Percentiles rank a stretch among this genome's conserved stretches.
phyloP scores from a whole-genome alignment of 2,329 filamentous ascomycete genomes.

The Septoria linicola region DNA sequence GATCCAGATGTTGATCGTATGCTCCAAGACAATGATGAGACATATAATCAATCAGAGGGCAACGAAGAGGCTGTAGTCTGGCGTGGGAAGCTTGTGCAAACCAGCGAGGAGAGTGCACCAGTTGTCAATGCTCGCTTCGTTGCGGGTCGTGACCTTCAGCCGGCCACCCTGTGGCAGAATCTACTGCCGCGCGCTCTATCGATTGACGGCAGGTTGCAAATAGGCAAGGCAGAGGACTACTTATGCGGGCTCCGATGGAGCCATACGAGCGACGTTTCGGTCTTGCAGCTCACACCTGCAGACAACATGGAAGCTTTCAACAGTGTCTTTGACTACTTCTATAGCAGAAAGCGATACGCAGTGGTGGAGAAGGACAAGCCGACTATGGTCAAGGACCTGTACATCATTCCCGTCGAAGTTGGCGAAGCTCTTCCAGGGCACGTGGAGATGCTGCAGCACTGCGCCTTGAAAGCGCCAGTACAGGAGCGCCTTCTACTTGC shows the following conservation, averaged over 20 bases:
- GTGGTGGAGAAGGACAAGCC: conserved; percentile 67
- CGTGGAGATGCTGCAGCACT: conserved; percentile 82
- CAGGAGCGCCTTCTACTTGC: conserved; percentile 76
- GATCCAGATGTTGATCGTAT: conserved; percentile 90
- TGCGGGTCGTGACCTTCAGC: conserved; percentile 75
- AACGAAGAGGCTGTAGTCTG: conserved; percentile 70
- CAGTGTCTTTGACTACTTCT: conserved; percentile 83
- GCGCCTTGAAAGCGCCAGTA: conserved; percentile 69
- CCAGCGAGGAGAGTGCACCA: conserved; percentile 40
- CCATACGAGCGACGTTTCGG: conserved; percentile 76
- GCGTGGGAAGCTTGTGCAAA: conserved; percentile 63
- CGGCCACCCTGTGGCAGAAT: conserved; percentile 68
- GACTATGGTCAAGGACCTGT: conserved; percentile 77
- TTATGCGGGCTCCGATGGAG: conserved; percentile 83
- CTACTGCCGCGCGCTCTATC: conserved; percentile 69
- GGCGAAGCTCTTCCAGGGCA: conserved; percentile 76
- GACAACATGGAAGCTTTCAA: conserved; percentile 66
- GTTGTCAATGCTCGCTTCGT: conserved; percentile 75
- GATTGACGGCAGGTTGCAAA: conserved; percentile 77
- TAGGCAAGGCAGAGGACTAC: conserved; percentile 83
- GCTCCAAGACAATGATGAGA: conserved; percentile 75
- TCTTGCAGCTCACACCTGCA: conserved; percentile 68
- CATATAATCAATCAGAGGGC: conserved; percentile 71
- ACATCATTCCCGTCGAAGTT: conserved; percentile 79
- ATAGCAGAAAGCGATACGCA: conserved; percentile 76